Conservation (phyloP, 2,329 filamentous ascomycete genomes). For the Fusarium sp. region DNA sequence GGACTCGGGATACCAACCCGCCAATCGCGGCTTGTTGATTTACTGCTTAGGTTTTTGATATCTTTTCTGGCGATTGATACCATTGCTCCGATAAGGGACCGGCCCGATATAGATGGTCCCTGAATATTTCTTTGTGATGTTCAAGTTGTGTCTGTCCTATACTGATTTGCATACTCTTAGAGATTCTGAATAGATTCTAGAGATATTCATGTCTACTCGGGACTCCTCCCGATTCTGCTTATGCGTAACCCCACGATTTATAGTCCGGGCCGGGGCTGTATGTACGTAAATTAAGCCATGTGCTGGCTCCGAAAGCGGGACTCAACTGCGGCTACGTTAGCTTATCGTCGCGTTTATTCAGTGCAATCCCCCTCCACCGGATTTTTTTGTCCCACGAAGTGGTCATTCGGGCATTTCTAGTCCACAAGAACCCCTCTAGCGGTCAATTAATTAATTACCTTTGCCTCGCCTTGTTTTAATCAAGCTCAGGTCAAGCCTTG, state of each 20-base stretch:
- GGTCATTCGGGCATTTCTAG: constrained; percentile 33
- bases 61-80: neutral
- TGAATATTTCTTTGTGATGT: neutral
- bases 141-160: neutral
- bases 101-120: constrained; percentile 1
- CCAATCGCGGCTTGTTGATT: constrained; percentile 9
- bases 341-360: constrained; percentile 48
- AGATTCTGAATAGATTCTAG: neutral
- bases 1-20: neutral
- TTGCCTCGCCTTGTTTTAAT: neutral
- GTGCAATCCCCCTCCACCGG: constrained; percentile 13
- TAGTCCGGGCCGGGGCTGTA: constrained; percentile 24
- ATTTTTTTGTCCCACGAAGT: constrained; percentile 39
- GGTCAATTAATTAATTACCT: constrained; percentile 14
- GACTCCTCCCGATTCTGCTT: constrained; percentile 22
- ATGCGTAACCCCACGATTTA: constrained; percentile 32
- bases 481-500: neutral
- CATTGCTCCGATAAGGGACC: constrained; percentile 3
- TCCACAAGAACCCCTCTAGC: constrained; percentile 32
- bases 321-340: constrained; percentile 35
- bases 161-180: neutral
- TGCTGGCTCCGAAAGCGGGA: constrained; percentile 48
- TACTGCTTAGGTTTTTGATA: neutral
- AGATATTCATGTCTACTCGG: constrained; percentile 1
- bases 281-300: constrained; percentile 31